Evolutionary conservation across 2,329 filamentous ascomycete species (phyloP).

Genomic region (Orbilia javanica): DNA sequence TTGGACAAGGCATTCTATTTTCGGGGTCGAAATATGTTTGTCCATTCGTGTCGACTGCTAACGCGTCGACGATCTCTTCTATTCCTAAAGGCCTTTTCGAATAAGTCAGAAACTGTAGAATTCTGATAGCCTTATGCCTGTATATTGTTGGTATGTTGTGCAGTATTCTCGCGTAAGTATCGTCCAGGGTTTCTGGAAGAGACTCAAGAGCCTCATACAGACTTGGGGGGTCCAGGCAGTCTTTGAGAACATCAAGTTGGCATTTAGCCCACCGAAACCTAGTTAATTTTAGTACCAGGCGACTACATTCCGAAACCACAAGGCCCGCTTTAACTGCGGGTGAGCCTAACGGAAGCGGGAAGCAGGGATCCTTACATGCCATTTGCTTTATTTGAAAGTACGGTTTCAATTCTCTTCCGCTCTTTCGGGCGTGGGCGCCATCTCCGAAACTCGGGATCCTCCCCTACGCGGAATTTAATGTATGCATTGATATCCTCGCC

Average conservation of each 20-base stretch:
- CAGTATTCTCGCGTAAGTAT: slow-evolving; percentile 62
- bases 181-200: slow-evolving; percentile 60
- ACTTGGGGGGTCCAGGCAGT: slow-evolving; percentile 55
- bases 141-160: slow-evolving; percentile 56
- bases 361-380: slow-evolving; percentile 62
- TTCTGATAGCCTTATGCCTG: slow-evolving; percentile 59
- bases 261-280: slow-evolving; percentile 63
- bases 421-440: slow-evolving; percentile 60
- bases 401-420: slow-evolving; percentile 29
- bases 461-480: slow-evolving; percentile 30
- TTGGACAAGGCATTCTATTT: slow-evolving; percentile 61
- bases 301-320: neutral
- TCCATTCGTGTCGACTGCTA: slow-evolving; percentile 61
- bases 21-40: slow-evolving; percentile 61
- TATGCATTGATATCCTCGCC: slow-evolving; percentile 20
- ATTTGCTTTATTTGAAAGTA: slow-evolving; percentile 58
- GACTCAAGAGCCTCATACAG: slow-evolving; percentile 54
- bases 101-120: slow-evolving; percentile 62
- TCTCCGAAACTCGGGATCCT: slow-evolving; percentile 60
- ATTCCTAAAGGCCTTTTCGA: slow-evolving; percentile 62
- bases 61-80: slow-evolving; percentile 62
- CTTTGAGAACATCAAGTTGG: slow-evolving; percentile 62
- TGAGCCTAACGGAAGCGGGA: too few relatives aligned
- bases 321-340: too few relatives aligned
- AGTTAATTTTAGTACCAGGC: slow-evolving; percentile 21